Percentiles rank a stretch among this genome's conserved stretches.
Evolutionary conservation across 2,329 filamentous ascomycete genomes (phyloP).

Genomic region (Hysterium pulicare): DNA sequence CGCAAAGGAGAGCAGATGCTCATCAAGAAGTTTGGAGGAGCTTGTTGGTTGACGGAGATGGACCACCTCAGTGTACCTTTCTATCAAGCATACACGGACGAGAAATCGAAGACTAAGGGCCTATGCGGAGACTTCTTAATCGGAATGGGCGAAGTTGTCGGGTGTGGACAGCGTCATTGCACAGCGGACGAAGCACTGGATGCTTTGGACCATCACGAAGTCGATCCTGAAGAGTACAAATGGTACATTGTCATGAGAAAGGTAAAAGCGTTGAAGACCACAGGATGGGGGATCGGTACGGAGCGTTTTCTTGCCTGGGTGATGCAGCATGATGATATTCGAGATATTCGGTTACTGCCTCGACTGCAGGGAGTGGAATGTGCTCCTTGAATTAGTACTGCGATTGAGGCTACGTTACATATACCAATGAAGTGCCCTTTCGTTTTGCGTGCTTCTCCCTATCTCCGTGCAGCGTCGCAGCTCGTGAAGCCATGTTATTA

Average conservation of each 20-base stretch:
- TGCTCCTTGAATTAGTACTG: too few species aligned
- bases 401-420: too few species aligned
- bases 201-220: constrained; percentile 5
- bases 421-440: too few species aligned
- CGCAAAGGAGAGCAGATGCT: constrained; percentile 6
- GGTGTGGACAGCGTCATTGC: constrained; percentile 9
- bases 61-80: constrained; percentile 12
- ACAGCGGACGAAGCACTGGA: constrained; percentile 1
- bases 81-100: constrained; percentile 8
- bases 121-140: constrained; percentile 10
- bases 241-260: constrained; percentile 12
- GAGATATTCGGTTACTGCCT: too few species aligned
- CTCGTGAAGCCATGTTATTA: too few species aligned
- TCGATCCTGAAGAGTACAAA: constrained; percentile 6
- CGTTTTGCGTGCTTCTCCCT: too few species aligned
- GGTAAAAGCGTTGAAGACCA: constrained; percentile 7
- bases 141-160: constrained; percentile 9
- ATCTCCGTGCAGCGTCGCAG: too few species aligned
- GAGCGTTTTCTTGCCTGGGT: too few species aligned
- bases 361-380: too few species aligned
- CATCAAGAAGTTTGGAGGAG: constrained; percentile 7
- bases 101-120: constrained; percentile 3
- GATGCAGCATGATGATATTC: too few species aligned
- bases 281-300: constrained; percentile 14
- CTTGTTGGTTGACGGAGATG: constrained; percentile 13